A percentile compares a stretch with the other conserved stretches of the same genome.
These are phyloP conservation scores for Naematelia aurantialba DNA, from an alignment of 768 basidiomycete species.

Conservation along the genomic window DNA sequence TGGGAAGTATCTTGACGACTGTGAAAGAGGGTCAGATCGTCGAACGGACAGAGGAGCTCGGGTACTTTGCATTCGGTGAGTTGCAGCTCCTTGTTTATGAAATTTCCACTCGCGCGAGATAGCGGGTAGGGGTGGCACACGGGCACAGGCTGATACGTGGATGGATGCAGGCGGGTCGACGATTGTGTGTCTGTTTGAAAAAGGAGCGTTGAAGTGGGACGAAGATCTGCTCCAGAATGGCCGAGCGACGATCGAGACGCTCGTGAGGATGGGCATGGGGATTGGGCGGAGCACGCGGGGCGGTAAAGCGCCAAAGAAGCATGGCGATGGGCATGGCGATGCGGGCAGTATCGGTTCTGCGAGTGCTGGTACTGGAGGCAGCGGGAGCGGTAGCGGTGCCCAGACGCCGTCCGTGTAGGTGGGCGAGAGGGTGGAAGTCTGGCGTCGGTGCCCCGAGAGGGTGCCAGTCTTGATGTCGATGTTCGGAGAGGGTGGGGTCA, in stretches of 20 bases:
- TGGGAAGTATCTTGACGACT: slow-evolving; percentile 80
- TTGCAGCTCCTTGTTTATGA: slow-evolving; percentile 15
- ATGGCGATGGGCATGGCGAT: not conserved
- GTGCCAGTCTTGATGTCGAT: too few species aligned
- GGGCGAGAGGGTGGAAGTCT: not conserved
- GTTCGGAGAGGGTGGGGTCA: too few species aligned
- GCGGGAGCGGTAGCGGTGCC: not conserved
- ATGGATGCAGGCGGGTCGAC: slow-evolving; percentile 71
- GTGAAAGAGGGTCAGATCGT: slow-evolving; percentile 79
- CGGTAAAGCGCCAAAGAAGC: not conserved
- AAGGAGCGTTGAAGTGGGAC: slow-evolving; percentile 80
- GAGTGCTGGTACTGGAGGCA: not conserved
- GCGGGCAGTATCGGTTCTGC: not conserved
- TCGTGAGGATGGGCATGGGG: slow-evolving; percentile 82
- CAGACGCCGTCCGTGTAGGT: not conserved
- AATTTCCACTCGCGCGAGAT: not conserved
- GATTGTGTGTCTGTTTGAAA: slow-evolving; percentile 85
- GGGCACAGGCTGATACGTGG: too few species aligned
- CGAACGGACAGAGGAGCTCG: slow-evolving; percentile 80
- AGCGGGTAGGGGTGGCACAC: not conserved
- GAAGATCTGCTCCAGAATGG: slow-evolving; percentile 83
- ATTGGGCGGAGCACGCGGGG: slow-evolving; percentile 57
- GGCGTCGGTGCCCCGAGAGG: too few species aligned
- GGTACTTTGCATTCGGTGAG: slow-evolving; percentile 91
- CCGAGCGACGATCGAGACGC: slow-evolving; percentile 78